A percentile compares a stretch with the other conserved stretches of the same genome.
Evolutionary conservation across 2,329 filamentous ascomycete genomes (phyloP).

Genomic region (Mycosphaerella sp.): DNA sequence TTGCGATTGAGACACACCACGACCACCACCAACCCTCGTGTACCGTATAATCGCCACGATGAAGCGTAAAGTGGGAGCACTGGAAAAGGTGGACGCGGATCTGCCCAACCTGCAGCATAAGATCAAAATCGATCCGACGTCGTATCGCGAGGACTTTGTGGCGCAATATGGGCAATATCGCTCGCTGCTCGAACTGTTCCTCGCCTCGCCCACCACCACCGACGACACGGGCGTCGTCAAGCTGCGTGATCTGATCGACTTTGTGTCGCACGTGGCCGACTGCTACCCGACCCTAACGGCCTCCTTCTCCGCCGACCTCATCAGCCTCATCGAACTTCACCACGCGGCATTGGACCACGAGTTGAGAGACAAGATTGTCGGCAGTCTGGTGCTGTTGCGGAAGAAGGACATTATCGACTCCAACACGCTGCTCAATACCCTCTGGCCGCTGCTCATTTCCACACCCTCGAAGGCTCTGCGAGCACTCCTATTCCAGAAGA

Average conservation of each 20-base stretch:
- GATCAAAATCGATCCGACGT: conserved; percentile 79
- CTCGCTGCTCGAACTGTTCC: conserved; percentile 83
- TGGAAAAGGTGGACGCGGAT: conserved; percentile 93
- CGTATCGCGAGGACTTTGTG: conserved; percentile 82
- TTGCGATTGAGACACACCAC: neutral
- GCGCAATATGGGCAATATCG: conserved; percentile 89
- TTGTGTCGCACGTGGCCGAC: conserved; percentile 88
- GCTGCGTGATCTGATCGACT: conserved; percentile 85
- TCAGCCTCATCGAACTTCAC: conserved; percentile 71
- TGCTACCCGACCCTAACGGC: conserved; percentile 79
- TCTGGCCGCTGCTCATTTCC: conserved; percentile 91
- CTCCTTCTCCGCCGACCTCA: conserved; percentile 72
- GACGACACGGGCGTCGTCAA: conserved; percentile 73
- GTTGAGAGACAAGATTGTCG: conserved; percentile 87
- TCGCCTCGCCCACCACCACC: conserved; percentile 71
- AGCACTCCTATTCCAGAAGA: conserved; percentile 78
- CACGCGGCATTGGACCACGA: conserved; percentile 78
- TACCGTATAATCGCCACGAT: conserved; percentile 50
- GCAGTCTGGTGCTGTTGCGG: conserved; percentile 75
- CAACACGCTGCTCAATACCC: conserved; percentile 70
- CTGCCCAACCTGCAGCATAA: conserved; percentile 88
- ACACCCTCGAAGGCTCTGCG: conserved; percentile 87
- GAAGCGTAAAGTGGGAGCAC: conserved; percentile 82
- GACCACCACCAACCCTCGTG: neutral
- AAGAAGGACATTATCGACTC: conserved; percentile 93